Conservation (phyloP, 352 stramenopile species). For the Phytophthora pisi region DNA sequence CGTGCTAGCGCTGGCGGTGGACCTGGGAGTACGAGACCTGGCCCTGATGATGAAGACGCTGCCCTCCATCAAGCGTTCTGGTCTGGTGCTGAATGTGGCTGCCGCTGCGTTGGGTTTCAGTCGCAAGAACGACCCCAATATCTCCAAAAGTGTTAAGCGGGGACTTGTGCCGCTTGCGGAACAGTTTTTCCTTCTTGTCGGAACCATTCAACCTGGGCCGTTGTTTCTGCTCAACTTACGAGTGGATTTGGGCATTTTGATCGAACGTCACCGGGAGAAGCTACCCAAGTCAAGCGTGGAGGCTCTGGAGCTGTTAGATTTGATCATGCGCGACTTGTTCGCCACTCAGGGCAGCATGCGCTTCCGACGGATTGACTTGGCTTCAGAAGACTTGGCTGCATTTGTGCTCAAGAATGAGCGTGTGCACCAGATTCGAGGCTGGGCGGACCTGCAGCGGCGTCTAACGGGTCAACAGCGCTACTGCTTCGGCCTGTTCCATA, state of each 20-base stretch:
- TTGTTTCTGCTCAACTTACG: conserved; percentile 79
- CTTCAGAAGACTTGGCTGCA: conserved; percentile 64
- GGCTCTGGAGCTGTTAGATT: conserved; percentile 79
- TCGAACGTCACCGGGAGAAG: conserved; percentile 55
- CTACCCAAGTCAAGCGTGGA: conserved; percentile 57
- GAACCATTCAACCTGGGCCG: conserved; percentile 69
- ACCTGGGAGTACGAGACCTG: conserved; percentile 80
- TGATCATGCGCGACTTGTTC: conserved; percentile 86
- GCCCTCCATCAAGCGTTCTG: conserved; percentile 73
- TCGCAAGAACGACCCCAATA: conserved; percentile 81
- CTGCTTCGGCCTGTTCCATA: conserved; percentile 86
- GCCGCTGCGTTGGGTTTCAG: conserved; percentile 78
- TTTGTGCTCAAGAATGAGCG: conserved; percentile 83
- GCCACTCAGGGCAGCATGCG: conserved; percentile 82
- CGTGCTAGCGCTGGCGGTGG: conserved; percentile 78
- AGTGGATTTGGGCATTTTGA: conserved; percentile 60
- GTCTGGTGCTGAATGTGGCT: conserved; percentile 84
- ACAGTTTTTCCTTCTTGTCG: conserved; percentile 81
- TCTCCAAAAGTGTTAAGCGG: conserved; percentile 87
- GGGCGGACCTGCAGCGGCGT: conserved; percentile 66
- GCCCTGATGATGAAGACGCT: conserved; percentile 84
- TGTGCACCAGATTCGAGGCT: conserved; percentile 74
- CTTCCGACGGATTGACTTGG: conserved; percentile 79
- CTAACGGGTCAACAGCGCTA: conserved; percentile 70
- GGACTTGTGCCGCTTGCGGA: conserved; percentile 81